Evolutionary conservation across 2,329 filamentous ascomycete species (phyloP).

Genomic region (Grosmannia penicillata): DNA sequence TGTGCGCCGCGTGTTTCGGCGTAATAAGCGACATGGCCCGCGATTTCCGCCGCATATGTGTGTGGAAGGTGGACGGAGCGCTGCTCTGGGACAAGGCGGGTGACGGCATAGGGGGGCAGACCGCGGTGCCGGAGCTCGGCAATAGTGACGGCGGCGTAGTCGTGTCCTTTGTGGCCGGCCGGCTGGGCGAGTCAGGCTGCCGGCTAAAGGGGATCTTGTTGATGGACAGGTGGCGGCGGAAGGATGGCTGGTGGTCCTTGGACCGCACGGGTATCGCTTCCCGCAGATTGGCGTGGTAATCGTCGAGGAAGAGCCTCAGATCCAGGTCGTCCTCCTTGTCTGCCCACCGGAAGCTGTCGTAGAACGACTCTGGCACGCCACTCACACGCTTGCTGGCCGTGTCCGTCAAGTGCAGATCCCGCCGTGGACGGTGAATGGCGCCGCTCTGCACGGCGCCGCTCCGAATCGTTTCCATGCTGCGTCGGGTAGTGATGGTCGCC

Average conservation of each 20-base stretch:
- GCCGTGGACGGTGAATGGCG: neutral
- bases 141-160: constrained; percentile 2
- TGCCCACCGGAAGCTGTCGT: constrained; percentile 58
- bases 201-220: constrained; percentile 49
- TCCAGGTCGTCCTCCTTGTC: constrained; percentile 61
- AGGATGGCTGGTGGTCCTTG: constrained; percentile 40
- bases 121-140: constrained; percentile 10
- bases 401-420: neutral
- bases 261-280: constrained; percentile 27
- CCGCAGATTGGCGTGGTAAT: constrained; percentile 52
- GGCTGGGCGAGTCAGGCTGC: constrained; percentile 31
- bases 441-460: neutral
- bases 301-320: constrained; percentile 49
- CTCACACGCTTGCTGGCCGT: constrained; percentile 7
- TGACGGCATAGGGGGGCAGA: constrained; percentile 8
- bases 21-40: constrained; percentile 39
- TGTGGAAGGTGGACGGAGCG: neutral
- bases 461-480: constrained; percentile 7
- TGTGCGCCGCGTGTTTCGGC: constrained; percentile 27
- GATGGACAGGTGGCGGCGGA: constrained; percentile 59
- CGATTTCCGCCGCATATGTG: constrained; percentile 29
- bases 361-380: constrained; percentile 36
- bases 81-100: constrained; percentile 12
- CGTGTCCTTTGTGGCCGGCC: constrained; percentile 29
- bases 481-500: constrained; percentile 5